Evolutionary conservation across 495 filamentous ascomycete species (phyloP).

Genomic region (Annulohypoxylon moriforme): DNA sequence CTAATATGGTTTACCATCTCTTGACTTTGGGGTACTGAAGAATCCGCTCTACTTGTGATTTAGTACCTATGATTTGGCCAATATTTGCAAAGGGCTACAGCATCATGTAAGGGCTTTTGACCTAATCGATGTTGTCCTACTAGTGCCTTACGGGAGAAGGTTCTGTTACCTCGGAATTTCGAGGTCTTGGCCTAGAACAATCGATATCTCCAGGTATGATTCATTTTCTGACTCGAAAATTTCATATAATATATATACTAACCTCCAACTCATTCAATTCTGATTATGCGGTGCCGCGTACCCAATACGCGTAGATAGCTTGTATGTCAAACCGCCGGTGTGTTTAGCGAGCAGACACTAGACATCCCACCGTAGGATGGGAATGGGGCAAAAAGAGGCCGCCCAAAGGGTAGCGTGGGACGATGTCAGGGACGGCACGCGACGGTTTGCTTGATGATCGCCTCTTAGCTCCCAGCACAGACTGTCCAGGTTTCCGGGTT

Average conservation of each 20-base stretch:
- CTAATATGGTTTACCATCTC: conserved; percentile 7
- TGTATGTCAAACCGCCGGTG: neutral
- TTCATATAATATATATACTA: neutral
- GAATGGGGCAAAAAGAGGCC: conserved; percentile 14
- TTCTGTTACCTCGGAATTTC: neutral
- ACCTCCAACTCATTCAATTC: neutral
- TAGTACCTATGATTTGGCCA: neutral
- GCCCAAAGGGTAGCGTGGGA: conserved; percentile 25
- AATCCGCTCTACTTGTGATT: neutral
- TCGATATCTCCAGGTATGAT: neutral
- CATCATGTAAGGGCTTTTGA: neutral
- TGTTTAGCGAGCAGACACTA: conserved; percentile 18
- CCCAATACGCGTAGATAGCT: conserved; percentile 5
- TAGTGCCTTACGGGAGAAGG: neutral
- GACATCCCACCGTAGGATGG: conserved; percentile 16
- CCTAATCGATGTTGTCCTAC: neutral
- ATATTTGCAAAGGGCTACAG: neutral
- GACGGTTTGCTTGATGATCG: conserved; percentile 17
- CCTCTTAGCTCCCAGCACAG: neutral
- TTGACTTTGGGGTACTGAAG: neutral
- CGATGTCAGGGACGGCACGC: conserved; percentile 26
- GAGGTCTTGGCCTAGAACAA: neutral
- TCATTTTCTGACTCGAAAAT: neutral
- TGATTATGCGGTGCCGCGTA: neutral
- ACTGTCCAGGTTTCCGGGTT: neutral